Percentiles rank a stretch among this genome's conserved stretches.
Conservation (phyloP, 352 stramenopile genomes). For the Phytophthora sp. region DNA sequence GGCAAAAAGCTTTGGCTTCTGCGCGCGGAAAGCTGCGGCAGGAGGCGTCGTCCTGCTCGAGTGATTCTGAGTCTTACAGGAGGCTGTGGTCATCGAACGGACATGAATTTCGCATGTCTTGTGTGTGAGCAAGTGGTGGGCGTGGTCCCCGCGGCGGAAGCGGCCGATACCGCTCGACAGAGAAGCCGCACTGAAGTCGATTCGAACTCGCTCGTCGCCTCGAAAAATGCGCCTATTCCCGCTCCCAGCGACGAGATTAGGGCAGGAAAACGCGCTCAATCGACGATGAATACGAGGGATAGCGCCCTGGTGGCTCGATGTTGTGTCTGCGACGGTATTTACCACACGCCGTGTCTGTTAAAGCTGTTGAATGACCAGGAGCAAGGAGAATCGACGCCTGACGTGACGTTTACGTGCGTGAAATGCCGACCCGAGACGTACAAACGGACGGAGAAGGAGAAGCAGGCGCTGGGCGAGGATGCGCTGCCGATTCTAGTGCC, state of each 20-base stretch:
- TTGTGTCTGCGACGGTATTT: conserved; percentile 46
- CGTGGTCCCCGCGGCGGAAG: conserved; percentile 13
- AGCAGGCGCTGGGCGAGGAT: neutral
- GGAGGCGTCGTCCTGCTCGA: conserved; percentile 23
- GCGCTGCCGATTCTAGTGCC: conserved; percentile 32
- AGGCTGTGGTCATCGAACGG: neutral
- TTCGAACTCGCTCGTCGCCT: neutral
- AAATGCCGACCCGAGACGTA: conserved; percentile 21
- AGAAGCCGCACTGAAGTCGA: conserved; percentile 17
- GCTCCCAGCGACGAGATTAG: conserved; percentile 2
- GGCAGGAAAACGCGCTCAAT: neutral
- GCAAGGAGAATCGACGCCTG: neutral
- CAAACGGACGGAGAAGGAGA: conserved; percentile 5
- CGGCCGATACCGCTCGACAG: neutral
- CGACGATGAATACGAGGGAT: neutral
- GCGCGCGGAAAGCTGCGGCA: conserved; percentile 23
- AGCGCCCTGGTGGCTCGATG: conserved; percentile 37
- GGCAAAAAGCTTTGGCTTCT: conserved; percentile 25
- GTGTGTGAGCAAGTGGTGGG: conserved; percentile 41
- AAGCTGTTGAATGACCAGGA: conserved; percentile 1
- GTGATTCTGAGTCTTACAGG: conserved; percentile 10
- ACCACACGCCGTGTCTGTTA: conserved; percentile 46
- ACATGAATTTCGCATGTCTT: conserved; percentile 57
- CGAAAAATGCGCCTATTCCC: conserved; percentile 8
- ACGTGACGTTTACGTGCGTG: conserved; percentile 28